A percentile compares a stretch with the other conserved stretches of the same genome.
phyloP scores from a whole-genome alignment of 106 monocot genomes.

The Posidonia australis region DNA sequence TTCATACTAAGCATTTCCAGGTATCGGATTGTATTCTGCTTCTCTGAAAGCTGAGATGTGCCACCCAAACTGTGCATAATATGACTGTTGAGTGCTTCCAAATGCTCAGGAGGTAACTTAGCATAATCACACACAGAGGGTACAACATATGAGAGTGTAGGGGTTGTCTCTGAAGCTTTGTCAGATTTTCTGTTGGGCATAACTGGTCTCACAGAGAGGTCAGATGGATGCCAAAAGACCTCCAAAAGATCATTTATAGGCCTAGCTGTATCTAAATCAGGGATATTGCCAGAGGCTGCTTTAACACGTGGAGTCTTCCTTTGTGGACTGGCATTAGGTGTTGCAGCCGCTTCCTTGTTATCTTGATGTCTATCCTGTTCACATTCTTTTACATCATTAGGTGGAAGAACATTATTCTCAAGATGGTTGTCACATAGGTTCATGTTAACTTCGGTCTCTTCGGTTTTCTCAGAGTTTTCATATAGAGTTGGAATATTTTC shows the following conservation, averaged over 20 bases:
- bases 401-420: constrained; percentile 15
- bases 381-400: constrained; percentile 25
- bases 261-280: constrained; percentile 27
- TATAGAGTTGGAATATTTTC: constrained; percentile 21
- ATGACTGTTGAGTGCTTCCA: constrained; percentile 46
- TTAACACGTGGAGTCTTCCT: constrained; percentile 35
- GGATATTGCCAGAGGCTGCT: constrained; percentile 11
- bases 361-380: constrained; percentile 27
- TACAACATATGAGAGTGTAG: constrained; percentile 50
- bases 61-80: constrained; percentile 61
- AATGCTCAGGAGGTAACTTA: constrained; percentile 48
- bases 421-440: constrained; percentile 20
- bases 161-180: constrained; percentile 42
- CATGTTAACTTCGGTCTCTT: constrained; percentile 18
- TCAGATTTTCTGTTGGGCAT: constrained; percentile 73
- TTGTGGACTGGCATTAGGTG: constrained; percentile 21
- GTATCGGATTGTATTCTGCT: constrained; percentile 73
- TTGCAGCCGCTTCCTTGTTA: constrained; percentile 29
- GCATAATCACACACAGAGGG: constrained; percentile 59
- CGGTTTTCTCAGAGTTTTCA: constrained; percentile 21
- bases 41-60: constrained; percentile 50
- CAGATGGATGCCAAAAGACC: constrained; percentile 78
- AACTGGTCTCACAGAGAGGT: constrained; percentile 84
- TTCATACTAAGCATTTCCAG: constrained; percentile 73
- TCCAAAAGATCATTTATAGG: constrained; percentile 24